Conservation (phyloP, 176 grass and related monocot species). For the Lolium rigidum region DNA sequence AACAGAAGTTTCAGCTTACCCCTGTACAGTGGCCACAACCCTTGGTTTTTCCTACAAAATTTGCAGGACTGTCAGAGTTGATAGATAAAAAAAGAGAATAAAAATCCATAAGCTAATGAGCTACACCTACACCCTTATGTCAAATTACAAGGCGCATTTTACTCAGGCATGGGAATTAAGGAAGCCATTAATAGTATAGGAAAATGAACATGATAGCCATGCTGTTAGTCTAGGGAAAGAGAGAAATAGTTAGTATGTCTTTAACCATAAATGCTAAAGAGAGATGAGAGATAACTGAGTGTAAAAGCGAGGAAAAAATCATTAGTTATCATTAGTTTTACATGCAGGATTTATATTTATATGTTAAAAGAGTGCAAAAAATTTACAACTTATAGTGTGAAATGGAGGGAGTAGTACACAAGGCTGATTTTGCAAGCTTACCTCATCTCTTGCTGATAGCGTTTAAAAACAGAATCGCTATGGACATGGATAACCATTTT, state of each 20-base stretch:
- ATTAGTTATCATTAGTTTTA: background rate
- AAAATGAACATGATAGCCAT: slow-evolving; percentile 14
- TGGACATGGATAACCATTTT: slow-evolving; percentile 97
- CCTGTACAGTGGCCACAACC: slow-evolving; percentile 96
- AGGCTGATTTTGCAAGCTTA: slow-evolving; percentile 43
- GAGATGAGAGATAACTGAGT: background rate
- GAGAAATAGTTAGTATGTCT: background rate
- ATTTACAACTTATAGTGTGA: background rate
- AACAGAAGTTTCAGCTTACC: slow-evolving; percentile 56
- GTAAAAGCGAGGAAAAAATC: background rate
- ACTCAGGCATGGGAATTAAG: background rate
- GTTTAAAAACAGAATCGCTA: slow-evolving; percentile 85
- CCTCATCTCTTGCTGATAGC: slow-evolving; percentile 99
- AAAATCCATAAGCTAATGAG: slow-evolving; percentile 36
- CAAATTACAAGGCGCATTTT: slow-evolving; percentile 7
- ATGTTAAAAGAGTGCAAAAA: background rate
- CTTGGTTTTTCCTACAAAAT: slow-evolving; percentile 76
- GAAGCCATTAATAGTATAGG: background rate
- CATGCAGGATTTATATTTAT: background rate
- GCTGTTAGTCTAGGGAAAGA: background rate
- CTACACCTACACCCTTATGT: background rate
- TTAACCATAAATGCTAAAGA: background rate
- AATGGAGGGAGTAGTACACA: slow-evolving; percentile 13
- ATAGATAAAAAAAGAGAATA: slow-evolving; percentile 27
- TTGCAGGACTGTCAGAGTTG: slow-evolving; percentile 31